Evolutionary conservation across 78 protist genomes (phyloP), one percentile per base, ranked within the genome.

Genomic region (Dictyostelium citrinum): DNA sequence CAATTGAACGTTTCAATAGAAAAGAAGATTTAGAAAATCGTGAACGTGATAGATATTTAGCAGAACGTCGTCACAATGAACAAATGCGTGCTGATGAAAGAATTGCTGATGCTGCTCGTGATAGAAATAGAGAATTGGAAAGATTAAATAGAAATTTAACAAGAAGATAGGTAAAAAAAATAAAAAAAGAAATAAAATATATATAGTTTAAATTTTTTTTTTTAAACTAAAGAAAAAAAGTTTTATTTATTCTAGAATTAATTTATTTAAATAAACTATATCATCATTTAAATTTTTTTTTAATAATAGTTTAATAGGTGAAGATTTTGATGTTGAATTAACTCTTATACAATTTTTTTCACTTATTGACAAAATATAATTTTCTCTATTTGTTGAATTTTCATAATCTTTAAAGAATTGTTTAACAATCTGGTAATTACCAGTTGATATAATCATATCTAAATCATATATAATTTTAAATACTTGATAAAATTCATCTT

Each of bases 121-220:
- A 88, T 14, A 11, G 41, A 27, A 88, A 76, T 64, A 24, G 93
- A 33, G 81, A 88, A 78, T 67, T 88, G 4, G 60, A 70, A 43
- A 61, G 74, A 27, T 45, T 88, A 27, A 88, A 88, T 78, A 17
- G 93, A 22, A 88, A 67, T 24, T 33, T 88, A 64, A 55, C 64
- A 14, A 55, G 64, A 55, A 55, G 64, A 55, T 55, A 20, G 24
- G 24, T 55, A 55, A 55, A 55, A 20, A 55, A 20, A 55, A 20
- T 0, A 55, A 55, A 14, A 20, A 20, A 20, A 55, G 20, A 16
- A 1, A 55, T 20, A 20, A 55, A 55, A 20, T 55, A 5, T 39
- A 39, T 39, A 39, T 39, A 39, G 5, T 39, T 39, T 39, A 20
- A 55, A n/a, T n/a, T n/a, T n/a, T n/a, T n/a, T n/a, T n/a, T n/a